Evolutionary conservation across 2,329 filamentous ascomycete species (phyloP).

Genomic region (Trichoderma sp.): DNA sequence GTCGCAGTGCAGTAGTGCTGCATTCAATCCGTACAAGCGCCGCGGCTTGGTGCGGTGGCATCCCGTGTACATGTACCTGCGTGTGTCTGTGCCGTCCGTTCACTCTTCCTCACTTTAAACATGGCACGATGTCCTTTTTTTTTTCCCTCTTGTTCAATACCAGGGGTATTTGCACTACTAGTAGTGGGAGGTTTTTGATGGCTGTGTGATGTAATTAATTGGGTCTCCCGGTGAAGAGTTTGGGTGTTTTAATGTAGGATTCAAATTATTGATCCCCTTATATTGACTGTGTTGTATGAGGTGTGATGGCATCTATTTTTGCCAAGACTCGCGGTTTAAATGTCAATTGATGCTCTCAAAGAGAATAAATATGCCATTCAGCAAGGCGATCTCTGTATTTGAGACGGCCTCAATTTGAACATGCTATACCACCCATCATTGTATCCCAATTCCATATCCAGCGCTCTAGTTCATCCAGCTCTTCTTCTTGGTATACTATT

Average conservation of each 20-base stretch:
- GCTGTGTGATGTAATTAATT: neutral
- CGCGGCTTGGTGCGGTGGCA: neutral
- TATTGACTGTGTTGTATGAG: too few relatives aligned
- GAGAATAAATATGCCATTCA: neutral
- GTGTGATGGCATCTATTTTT: neutral
- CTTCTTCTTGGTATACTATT: neutral
- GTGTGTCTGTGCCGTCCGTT: neutral
- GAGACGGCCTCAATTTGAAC: neutral
- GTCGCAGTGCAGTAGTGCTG: neutral
- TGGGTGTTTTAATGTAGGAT: neutral
- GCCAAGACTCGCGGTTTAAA: neutral
- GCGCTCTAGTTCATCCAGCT: neutral
- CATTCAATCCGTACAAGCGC: neutral
- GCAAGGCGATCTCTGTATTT: neutral
- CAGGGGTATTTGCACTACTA: neutral
- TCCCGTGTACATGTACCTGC: neutral
- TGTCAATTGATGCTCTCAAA: neutral
- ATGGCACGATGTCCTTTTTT: neutral
- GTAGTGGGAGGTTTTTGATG: neutral
- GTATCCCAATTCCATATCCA: neutral
- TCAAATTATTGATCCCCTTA: neutral
- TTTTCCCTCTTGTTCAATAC: neutral
- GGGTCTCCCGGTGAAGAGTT: neutral
- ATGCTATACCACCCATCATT: neutral
- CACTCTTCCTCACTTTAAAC: neutral